Evolutionary conservation across 2,329 filamentous ascomycete genomes (phyloP), one percentile per base, ranked within the genome.

Genomic region (Pseudocercospora musae): DNA sequence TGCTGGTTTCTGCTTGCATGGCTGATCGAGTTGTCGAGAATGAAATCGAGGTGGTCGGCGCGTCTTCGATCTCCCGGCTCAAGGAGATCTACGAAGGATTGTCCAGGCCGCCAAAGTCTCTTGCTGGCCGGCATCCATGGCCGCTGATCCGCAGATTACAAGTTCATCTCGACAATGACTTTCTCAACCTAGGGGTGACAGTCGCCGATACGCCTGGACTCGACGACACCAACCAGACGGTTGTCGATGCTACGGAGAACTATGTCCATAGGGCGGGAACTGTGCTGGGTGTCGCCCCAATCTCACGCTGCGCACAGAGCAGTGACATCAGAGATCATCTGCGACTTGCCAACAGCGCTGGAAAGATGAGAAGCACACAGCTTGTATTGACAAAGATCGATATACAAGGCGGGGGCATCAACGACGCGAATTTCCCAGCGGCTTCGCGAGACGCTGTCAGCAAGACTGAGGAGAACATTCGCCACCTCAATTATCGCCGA

Each of bases 161-260:
- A 8, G 59, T 67, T 1, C 62, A 63, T 23, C 44, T 48, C 37
- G 42, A 66, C 10, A 49, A 59, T 18, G 37, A 60, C 13, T 21
- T 71, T 13, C 65, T 69, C n/a, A 55, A 64, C 7, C 57, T 48
- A 3, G 69, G 69, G 7, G 25, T 67, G 2, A 33, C 62, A 2
- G 23, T 70, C 21, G 63, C 68, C 3, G 70, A 71, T 49, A 54
- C 62, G 2, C 66, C 70, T 1, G 70, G 69, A 0, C 55, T 67
- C 11, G 54, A 57, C 2, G 69, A 71, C 53, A 60, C 50, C 31
- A 66, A 69, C 52, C 55, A 44, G 10, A 37, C 49, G 1, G 56
- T 66, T 18, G 66, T 70, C 7, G 50, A 66, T n/a, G 42, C 44
- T 1, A 67, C 69, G 1, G 56, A 48, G n/a, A 23, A 55, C 3